Base-by-base conservation (phyloP, 305 asterid species). In the Caryopteris hybrid region DNA sequence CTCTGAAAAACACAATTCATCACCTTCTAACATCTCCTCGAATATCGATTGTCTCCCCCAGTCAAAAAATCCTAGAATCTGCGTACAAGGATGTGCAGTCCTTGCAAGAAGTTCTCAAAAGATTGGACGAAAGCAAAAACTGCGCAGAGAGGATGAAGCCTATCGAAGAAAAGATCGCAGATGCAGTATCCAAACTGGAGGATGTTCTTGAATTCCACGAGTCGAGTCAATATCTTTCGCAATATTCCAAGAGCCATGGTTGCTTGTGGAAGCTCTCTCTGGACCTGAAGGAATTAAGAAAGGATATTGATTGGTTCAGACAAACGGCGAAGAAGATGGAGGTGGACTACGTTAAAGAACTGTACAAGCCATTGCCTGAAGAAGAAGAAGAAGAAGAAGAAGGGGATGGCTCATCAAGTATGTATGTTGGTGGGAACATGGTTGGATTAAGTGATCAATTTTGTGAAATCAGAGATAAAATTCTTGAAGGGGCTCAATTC, bases 1-100 rank as follows among this genome's bases (percentile, higher is more conserved):
- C 65, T 68, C 56, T 67, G 29, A 55, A 25, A 11, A 14, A 41
- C n/a, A 54, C 72, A 55, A 39, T 67, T 3, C 8, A 42, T 10
- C 55, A 55, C 10, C 45, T 54, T 42, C 34, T 54, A 27, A 55
- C 42, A 23, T 67, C 72, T 39, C 42, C 55, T 12, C 42, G 25
- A 4, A 27, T 55, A 10, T 31, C 53, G 3, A 38, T 66, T n/a
- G n/a, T 14, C 13, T 16, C 61, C 18, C 8, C 48, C 53, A 1
- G 17, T 51, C 38, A 5, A n/a, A 3, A 52, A 20, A 52, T 21
- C 39, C 13, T 66, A 2, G 27, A 51, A 36, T 21, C 5, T 13
- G 53, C 52, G 0, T 36, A 36, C 29, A 16, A 36, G 16, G 41
- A 51, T 8, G 29, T 39, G 1, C 9, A 39, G 0, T 52, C 53